Base-by-base conservation (phyloP, 1,139 yeast genomes). In the Yamadazyma friedrichii region DNA sequence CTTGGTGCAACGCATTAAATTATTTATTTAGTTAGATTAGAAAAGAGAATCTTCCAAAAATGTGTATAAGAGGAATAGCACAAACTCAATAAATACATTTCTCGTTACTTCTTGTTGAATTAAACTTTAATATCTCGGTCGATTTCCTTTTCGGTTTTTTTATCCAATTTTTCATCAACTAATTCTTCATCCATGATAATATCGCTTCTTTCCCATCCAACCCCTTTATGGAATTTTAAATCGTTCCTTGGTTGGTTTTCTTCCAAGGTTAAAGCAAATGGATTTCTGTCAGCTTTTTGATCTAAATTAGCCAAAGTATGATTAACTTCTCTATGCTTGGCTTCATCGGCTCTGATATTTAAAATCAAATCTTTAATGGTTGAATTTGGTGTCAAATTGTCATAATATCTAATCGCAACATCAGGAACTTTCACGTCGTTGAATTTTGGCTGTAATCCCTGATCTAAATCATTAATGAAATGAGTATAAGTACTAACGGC, bases 311-410 rank as follows among this genome's bases (percentile, higher is more conserved):
- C 91, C 54, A 84, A 73, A 0, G 89, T 83, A 58, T 83, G 89
- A 62, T 83, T 83, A 36, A 83, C 88, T 55, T 84, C 89, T 56
- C 89, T 72, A 56, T 83, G 89, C 57, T 83, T 83, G 33, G 88
- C 82, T 58, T 83, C 89, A 53, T 83, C 89, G 6, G 78, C 78
- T 48, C 77, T 61, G 29, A 83, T 69, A 52, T 80, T 75, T 48
- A 73, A 67, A 33, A 84, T 65, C 55, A 84, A 68, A 49, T 84
- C 89, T 46, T 70, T 70, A 61, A 84, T 76, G 4, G 79, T 66
- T 9, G 85, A 73, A 16, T 78, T 56, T 31, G 61, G 62, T 31
- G 64, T 65, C 40, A 67, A 58, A 59, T 80, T 74, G 10, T 76
- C 68, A 86, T 88, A 84, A 61, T 84, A 84, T 45, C 74, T 71